phyloP scores from a whole-genome alignment of 768 basidiomycete species.

The Phaeotremella fagi region DNA sequence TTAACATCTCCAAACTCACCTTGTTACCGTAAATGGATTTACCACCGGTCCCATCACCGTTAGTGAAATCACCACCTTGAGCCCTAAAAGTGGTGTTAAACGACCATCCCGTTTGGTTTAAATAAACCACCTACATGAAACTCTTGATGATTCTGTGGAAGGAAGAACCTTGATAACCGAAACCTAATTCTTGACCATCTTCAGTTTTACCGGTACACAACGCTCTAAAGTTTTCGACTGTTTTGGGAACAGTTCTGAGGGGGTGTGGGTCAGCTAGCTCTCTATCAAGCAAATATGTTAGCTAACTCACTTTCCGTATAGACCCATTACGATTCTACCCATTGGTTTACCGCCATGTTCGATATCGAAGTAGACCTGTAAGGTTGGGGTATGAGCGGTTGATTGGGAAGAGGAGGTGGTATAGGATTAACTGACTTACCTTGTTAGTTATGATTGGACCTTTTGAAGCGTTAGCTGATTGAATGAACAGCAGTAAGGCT shows the following conservation, averaged over 20 bases:
- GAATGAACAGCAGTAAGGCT: slow-evolving; percentile 44
- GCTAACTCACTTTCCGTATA: slow-evolving; percentile 75
- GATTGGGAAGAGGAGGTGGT: not conserved
- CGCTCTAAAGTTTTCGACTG: slow-evolving; percentile 92
- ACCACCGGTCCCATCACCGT: slow-evolving; percentile 50
- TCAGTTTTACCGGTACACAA: slow-evolving; percentile 77
- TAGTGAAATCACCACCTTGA: slow-evolving; percentile 92
- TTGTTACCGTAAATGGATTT: slow-evolving; percentile 27
- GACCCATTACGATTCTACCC: slow-evolving; percentile 80
- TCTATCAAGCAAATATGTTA: not conserved
- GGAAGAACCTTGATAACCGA: slow-evolving; percentile 88
- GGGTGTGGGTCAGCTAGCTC: not conserved
- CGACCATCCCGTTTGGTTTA: no score
- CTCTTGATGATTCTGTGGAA: slow-evolving; percentile 96
- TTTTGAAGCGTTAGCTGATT: slow-evolving; percentile 66
- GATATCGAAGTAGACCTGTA: slow-evolving; percentile 79
- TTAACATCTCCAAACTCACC: slow-evolving; percentile 47
- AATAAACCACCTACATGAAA: slow-evolving; percentile 61
- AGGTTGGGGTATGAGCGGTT: not conserved
- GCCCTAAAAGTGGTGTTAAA: no score
- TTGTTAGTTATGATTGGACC: slow-evolving; percentile 86
- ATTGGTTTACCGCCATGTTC: slow-evolving; percentile 82
- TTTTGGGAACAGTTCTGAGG: slow-evolving; percentile 83
- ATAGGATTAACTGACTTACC: slow-evolving; percentile 21
- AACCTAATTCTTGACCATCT: slow-evolving; percentile 71